These are phyloP conservation scores for Trichoderma brevicompactum DNA, from an alignment of 2,329 filamentous ascomycete species.

Conservation along the genomic window DNA sequence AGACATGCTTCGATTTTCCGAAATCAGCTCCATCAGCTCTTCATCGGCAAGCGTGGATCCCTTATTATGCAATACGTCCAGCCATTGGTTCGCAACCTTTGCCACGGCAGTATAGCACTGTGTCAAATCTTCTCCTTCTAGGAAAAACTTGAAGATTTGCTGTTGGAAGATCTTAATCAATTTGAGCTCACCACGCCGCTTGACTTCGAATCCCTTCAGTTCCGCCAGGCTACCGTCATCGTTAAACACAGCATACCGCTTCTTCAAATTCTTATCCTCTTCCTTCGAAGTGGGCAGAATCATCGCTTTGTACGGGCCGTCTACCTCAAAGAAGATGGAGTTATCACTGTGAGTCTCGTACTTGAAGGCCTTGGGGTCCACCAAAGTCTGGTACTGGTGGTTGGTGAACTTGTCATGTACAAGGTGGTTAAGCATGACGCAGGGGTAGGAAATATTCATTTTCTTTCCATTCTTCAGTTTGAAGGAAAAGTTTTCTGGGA, in stretches of 20 bases:
- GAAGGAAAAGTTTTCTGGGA: slow-evolving; percentile 95
- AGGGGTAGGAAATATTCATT: slow-evolving; percentile 93
- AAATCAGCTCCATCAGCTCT: slow-evolving; percentile 99
- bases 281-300: slow-evolving; percentile 96
- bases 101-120: slow-evolving; percentile 93
- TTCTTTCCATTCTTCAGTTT: slow-evolving; percentile 97
- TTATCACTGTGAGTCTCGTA: slow-evolving; percentile 99
- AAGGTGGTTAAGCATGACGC: slow-evolving; percentile 97
- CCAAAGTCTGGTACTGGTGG: slow-evolving; percentile 91
- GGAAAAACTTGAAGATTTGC: slow-evolving; percentile 99
- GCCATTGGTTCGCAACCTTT: slow-evolving; percentile 93
- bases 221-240: slow-evolving; percentile 95
- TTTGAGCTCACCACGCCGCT: slow-evolving; percentile 95
- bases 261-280: slow-evolving; percentile 99
- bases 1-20: slow-evolving; percentile 96
- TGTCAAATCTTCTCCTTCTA: slow-evolving; percentile 83
- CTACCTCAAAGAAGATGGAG: slow-evolving; percentile 99
- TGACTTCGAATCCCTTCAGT: slow-evolving; percentile 96
- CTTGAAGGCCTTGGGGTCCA: slow-evolving; percentile 77
- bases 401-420: slow-evolving; percentile 96
- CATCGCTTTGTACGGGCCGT: slow-evolving; percentile 97
- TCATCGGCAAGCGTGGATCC: slow-evolving; percentile 91
- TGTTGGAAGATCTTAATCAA: slow-evolving; percentile 99
- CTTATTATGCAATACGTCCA: slow-evolving; percentile 90
- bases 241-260: slow-evolving; percentile 98